Evolutionary conservation across 2,329 filamentous ascomycete species (phyloP).

Genomic region (Fusarium sp.): DNA sequence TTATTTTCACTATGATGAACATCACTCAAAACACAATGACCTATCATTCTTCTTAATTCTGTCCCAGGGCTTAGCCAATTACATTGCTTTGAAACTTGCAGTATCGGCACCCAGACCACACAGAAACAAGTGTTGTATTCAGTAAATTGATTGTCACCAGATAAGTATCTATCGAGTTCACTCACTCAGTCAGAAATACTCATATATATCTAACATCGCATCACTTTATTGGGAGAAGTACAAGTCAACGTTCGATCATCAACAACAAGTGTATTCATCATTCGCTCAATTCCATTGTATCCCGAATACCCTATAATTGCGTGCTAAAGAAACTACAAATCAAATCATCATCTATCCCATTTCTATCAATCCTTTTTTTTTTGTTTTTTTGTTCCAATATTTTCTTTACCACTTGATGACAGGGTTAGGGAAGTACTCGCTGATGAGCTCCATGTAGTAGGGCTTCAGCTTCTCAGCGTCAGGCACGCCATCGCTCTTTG

Average conservation of each 20-base stretch:
- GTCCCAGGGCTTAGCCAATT: neutral
- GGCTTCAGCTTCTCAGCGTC: constrained; percentile 79
- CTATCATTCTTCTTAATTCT: neutral
- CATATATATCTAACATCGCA: neutral
- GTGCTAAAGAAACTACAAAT: constrained; percentile 12
- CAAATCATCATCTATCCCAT: constrained; percentile 4
- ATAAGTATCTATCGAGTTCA: neutral
- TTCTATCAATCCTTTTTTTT: neutral
- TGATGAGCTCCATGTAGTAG: constrained; percentile 57
- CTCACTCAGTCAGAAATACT: neutral
- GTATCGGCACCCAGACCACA: too few species aligned
- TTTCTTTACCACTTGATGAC: constrained; percentile 53
- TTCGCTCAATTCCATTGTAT: constrained; percentile 21
- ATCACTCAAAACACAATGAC: neutral
- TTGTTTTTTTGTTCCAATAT: neutral
- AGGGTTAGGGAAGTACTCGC: constrained; percentile 56
- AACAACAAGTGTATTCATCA: constrained; percentile 22
- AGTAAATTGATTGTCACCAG: neutral
- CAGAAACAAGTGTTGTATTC: neutral
- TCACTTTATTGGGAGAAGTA: neutral
- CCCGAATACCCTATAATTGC: constrained; percentile 9
- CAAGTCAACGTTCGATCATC: neutral
- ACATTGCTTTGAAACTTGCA: neutral
- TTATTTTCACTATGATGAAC: neutral
- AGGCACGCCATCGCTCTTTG: constrained; percentile 86